Evolutionary conservation across 805 yeast species (phyloP).

Genomic region (Saccharomycopsis lassenensis): DNA sequence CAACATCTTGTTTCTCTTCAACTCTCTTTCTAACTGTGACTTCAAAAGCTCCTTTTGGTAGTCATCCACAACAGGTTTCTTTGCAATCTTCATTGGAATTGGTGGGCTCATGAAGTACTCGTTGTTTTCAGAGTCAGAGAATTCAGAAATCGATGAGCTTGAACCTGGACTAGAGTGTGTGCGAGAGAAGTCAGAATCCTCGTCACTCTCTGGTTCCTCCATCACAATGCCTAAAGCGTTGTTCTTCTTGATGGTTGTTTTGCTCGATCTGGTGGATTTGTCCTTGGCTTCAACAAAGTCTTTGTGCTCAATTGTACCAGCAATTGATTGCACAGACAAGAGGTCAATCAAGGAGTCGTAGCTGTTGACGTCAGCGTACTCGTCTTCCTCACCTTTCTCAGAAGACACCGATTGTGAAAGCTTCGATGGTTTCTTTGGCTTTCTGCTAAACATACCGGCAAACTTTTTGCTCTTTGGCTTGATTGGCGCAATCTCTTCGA

Average conservation of each 20-base stretch:
- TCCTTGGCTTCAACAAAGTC: slow-evolving; percentile 6
- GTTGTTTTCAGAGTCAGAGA: slow-evolving; percentile 8
- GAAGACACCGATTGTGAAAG: neutral
- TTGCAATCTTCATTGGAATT: neutral
- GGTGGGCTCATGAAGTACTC: no score
- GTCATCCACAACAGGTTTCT: no score
- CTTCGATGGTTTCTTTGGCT: neutral
- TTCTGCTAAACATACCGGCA: no score
- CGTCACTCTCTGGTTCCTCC: slow-evolving; percentile 2
- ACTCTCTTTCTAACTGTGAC: slow-evolving; percentile 5
- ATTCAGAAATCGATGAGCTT: slow-evolving; percentile 11
- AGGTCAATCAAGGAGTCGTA: slow-evolving; percentile 10
- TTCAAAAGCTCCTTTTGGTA: slow-evolving; percentile 8
- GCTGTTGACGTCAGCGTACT: slow-evolving; percentile 8
- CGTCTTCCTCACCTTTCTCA: no score
- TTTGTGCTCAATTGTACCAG: slow-evolving; percentile 15
- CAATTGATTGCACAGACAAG: slow-evolving; percentile 11
- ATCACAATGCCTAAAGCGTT: slow-evolving; percentile 15
- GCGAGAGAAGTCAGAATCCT: slow-evolving; percentile 5
- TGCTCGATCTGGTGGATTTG: slow-evolving; percentile 1
- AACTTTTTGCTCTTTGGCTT: no score
- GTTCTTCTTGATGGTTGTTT: slow-evolving; percentile 8
- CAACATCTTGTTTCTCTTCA: slow-evolving; percentile 11
- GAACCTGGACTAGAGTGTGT: slow-evolving; percentile 5
- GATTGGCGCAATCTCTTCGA: no score